Conservation (phyloP, 2,329 filamentous ascomycete species). For the Canariomyces notabilis region DNA sequence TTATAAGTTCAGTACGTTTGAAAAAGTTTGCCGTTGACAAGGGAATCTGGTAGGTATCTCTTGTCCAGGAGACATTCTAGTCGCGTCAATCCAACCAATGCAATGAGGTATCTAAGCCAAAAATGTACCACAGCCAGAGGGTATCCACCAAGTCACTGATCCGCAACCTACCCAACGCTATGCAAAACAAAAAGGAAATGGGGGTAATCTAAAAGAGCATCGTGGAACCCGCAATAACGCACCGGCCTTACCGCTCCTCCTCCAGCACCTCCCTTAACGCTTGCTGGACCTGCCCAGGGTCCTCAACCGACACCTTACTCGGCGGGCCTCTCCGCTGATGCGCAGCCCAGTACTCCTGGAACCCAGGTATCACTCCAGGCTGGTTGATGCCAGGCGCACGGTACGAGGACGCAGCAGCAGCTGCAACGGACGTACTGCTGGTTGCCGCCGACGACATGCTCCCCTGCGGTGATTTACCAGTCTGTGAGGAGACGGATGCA, state of each 20-base stretch:
- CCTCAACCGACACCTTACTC: slow-evolving; percentile 52
- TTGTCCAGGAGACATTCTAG: no score
- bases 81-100: neutral
- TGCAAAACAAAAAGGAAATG: slow-evolving; percentile 1
- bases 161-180: neutral
- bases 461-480: slow-evolving; percentile 17
- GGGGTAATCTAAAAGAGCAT: neutral
- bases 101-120: no score
- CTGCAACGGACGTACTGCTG: slow-evolving; percentile 22
- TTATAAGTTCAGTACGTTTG: no score
- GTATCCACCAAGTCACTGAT: neutral
- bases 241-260: slow-evolving; percentile 20
- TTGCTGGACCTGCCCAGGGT: slow-evolving; percentile 47
- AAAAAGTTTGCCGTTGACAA: no score
- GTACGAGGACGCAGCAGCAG: slow-evolving; percentile 4
- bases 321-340: slow-evolving; percentile 49
- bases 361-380: slow-evolving; percentile 66
- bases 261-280: slow-evolving; percentile 56
- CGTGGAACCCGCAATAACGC: neutral
- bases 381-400: slow-evolving; percentile 74
- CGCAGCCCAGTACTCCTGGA: slow-evolving; percentile 52
- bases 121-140: no score
- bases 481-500: neutral
- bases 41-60: no score
- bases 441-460: slow-evolving; percentile 25